A percentile compares a stretch with the other conserved stretches of the same genome.
These are phyloP conservation scores for Chlorella sorokiniana DNA, from an alignment of 139 green algal genomes.

Conservation along the genomic window DNA sequence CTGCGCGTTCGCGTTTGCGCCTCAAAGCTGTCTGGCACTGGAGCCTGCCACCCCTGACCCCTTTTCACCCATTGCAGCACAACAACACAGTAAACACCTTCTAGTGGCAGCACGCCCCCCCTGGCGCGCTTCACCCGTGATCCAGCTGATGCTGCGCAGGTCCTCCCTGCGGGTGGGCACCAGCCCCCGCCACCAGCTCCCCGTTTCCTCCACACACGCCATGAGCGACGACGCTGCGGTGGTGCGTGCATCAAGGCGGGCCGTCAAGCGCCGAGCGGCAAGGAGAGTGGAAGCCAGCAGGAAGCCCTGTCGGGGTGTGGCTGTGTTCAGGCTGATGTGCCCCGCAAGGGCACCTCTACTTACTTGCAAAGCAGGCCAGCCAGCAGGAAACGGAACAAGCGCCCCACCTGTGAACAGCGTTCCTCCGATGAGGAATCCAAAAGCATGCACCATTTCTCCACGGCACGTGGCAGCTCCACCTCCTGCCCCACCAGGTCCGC, in stretches of 20 bases:
- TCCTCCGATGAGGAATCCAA: neutral
- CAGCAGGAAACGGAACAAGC: neutral
- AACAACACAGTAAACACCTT: neutral
- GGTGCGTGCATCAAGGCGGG: too few relatives aligned
- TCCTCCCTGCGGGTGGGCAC: neutral
- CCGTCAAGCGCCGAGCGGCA: too few relatives aligned
- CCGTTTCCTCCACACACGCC: conserved; percentile 24
- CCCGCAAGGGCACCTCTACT: too few relatives aligned
- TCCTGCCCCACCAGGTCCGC: neutral
- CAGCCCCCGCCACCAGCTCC: conserved; percentile 12
- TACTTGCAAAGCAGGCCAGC: neutral
- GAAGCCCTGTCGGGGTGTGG: too few relatives aligned
- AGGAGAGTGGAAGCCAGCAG: too few relatives aligned
- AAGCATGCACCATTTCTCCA: neutral
- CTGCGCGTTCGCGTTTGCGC: too few relatives aligned
- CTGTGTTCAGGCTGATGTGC: too few relatives aligned
- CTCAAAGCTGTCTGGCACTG: too few relatives aligned
- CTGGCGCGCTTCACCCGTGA: neutral
- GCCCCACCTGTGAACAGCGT: neutral
- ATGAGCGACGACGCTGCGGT: neutral
- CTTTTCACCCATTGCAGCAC: neutral
- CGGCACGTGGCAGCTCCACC: neutral
- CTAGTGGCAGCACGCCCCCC: too few relatives aligned
- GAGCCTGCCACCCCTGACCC: too few relatives aligned
- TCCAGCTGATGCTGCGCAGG: conserved; percentile 13